phyloP scores from a whole-genome alignment of 1,284 basidiomycete species.

The Apiotrichum mycotoxinovorans region DNA sequence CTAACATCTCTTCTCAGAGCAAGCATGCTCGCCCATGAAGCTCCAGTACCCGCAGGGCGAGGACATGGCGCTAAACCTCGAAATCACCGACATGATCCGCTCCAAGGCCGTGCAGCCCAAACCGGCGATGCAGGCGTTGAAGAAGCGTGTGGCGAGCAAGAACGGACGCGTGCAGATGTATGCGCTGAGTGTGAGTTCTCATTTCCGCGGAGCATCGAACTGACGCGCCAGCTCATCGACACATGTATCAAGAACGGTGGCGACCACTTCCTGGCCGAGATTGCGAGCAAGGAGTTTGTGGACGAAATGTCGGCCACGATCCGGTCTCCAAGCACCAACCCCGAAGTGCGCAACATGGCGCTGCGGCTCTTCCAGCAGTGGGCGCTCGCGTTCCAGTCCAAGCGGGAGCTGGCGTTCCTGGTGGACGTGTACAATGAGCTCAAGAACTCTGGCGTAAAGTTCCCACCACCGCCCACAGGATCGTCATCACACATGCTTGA shows the following conservation, averaged over 20 bases:
- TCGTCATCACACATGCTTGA: conserved; percentile 40
- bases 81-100: conserved; percentile 94
- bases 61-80: conserved; percentile 89
- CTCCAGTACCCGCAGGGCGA: conserved; percentile 56
- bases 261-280: conserved; percentile 78
- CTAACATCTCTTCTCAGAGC: conserved; percentile 34
- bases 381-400: conserved; percentile 84
- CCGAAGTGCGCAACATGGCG: conserved; percentile 79
- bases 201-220: not conserved
- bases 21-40: conserved; percentile 51
- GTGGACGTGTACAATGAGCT: conserved; percentile 76
- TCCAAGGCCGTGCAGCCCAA: conserved; percentile 83
- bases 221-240: conserved; percentile 67
- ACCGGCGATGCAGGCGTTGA: conserved; percentile 83
- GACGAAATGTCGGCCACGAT: conserved; percentile 60
- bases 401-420: conserved; percentile 68
- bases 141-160: conserved; percentile 81
- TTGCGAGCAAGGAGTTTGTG: conserved; percentile 86
- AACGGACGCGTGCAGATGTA: conserved; percentile 95
- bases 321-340: conserved; percentile 57
- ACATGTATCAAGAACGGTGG: conserved; percentile 97
- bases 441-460: conserved; percentile 62
- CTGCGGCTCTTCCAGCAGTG: conserved; percentile 83
- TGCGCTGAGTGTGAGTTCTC: conserved; percentile 67
- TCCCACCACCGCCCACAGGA: conserved; percentile 43